Evolutionary conservation across 208 protist genomes (phyloP), one percentile per base, ranked within the genome.

Genomic region (Trichomonas vaginalis): DNA sequence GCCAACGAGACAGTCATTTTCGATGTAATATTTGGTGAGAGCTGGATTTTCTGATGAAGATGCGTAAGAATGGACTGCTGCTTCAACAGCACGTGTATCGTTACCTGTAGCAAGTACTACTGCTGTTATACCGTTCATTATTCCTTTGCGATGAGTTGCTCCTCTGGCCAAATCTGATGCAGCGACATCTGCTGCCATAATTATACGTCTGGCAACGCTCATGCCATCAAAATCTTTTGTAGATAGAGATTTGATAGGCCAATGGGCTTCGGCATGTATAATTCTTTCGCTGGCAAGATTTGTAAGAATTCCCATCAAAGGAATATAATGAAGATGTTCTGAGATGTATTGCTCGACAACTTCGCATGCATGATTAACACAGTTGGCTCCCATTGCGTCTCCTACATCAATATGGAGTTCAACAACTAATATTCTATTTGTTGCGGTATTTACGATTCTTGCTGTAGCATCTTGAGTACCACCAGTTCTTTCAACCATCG

Each of bases 221-320:
- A 17, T 17, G 35, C 88, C 88, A 70, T 49, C 47, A 32, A 45
- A 51, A 40, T 46, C 88, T 14, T 51, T 51, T 35, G 37, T 48
- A 37, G 88, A 27, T 9, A 95, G 35, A 61, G 45, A 32, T 62
- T 2, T 10, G 4, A 95, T 51, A 37, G 14, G 42, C 47, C 45
- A 79, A 2, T 37, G 15, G 0, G 35, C 45, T 70, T n/a, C 27
- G 12, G 88, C 88, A n/a, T 62, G 32, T 15, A 51, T 21, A 27
- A 51, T 39, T 40, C 88, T 45, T 45, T 95, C n/a, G 35, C 15
- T 70, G 21, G 47, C 0, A 56, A 95, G 14, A 70, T 95, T 95
- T 10, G 88, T 79, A 2, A 95, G 14, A 79, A 95, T 95, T 79
- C 88, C 47, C 49, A 95, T 95, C n/a, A 88, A 47, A n/a, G 82